Conservation (phyloP, 163 green algal species). For the Scenedesmus sp. region DNA sequence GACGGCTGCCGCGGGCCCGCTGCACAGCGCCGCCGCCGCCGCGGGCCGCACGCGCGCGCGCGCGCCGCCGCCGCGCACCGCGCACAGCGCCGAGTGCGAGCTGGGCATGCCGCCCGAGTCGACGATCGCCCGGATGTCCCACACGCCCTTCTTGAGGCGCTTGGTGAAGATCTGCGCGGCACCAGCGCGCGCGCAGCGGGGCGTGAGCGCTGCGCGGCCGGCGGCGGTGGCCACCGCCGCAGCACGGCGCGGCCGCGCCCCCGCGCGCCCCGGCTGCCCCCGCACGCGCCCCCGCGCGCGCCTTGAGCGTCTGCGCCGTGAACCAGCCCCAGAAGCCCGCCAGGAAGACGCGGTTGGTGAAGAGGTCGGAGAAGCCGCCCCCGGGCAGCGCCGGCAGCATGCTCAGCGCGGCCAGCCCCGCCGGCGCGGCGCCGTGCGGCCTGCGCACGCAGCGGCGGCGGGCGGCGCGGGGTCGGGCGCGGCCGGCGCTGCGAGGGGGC, state of each 20-base stretch:
- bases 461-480: no score
- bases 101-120: conserved; percentile 95
- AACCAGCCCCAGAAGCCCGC: conserved; percentile 90
- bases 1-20: background rate
- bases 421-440: no score
- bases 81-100: conserved; percentile 90
- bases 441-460: no score
- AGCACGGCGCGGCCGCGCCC: background rate
- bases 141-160: conserved; percentile 82
- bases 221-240: no score
- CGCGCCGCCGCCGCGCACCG: conserved; percentile 51
- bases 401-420: conserved; percentile 4
- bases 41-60: no score
- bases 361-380: conserved; percentile 56
- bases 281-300: conserved; percentile 28
- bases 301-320: conserved; percentile 86
- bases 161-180: conserved; percentile 89
- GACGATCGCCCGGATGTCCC: conserved; percentile 76
- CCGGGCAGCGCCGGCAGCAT: conserved; percentile 48
- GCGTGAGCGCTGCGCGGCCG: no score
- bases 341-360: conserved; percentile 87
- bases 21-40: no score
- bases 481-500: no score
- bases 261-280: background rate
- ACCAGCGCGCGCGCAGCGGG: no score